Conservation (phyloP, 768 basidiomycete species). For the Termitomyces sp. region DNA sequence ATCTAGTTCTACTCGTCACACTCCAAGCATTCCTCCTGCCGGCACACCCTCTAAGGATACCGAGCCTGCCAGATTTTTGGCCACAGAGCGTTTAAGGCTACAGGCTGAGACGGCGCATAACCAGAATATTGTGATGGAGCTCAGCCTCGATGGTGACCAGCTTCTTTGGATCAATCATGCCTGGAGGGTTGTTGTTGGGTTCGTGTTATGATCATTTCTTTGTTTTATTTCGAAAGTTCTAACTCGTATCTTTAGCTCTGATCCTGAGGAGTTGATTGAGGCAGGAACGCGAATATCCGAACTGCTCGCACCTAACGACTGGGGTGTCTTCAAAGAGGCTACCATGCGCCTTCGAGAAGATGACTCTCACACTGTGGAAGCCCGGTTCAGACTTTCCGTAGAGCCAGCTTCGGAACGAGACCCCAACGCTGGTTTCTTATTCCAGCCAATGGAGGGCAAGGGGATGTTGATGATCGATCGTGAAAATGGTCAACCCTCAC, state of each 20-base stretch:
- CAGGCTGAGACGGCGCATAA: slow-evolving; percentile 95
- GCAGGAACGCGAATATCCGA: slow-evolving; percentile 79
- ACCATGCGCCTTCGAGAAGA: slow-evolving; percentile 83
- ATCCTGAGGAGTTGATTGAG: slow-evolving; percentile 75
- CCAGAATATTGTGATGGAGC: slow-evolving; percentile 94
- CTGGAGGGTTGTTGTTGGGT: slow-evolving; percentile 92
- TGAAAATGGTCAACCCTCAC: slow-evolving; percentile 80
- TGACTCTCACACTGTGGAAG: slow-evolving; percentile 92
- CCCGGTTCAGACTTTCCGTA: slow-evolving; percentile 82
- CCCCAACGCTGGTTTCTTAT: slow-evolving; percentile 49
- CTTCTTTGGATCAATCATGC: slow-evolving; percentile 96
- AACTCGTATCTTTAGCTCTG: slow-evolving; percentile 50
- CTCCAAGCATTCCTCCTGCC: slow-evolving; percentile 32
- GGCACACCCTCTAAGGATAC: slow-evolving; percentile 48
- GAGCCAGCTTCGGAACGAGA: slow-evolving; percentile 60
- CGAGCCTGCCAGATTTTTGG: slow-evolving; percentile 80
- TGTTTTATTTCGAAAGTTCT: background rate
- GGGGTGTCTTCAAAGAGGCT: slow-evolving; percentile 82
- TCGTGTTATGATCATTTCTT: slow-evolving; percentile 28
- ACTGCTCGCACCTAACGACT: slow-evolving; percentile 76
- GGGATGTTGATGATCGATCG: slow-evolving; percentile 99
- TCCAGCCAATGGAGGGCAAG: slow-evolving; percentile 92
- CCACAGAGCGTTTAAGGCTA: slow-evolving; percentile 82
- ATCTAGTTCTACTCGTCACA: slow-evolving; percentile 27
- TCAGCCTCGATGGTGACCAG: slow-evolving; percentile 90